Conservation (phyloP, 1,284 basidiomycete genomes). For the Psilocybe mexicana region DNA sequence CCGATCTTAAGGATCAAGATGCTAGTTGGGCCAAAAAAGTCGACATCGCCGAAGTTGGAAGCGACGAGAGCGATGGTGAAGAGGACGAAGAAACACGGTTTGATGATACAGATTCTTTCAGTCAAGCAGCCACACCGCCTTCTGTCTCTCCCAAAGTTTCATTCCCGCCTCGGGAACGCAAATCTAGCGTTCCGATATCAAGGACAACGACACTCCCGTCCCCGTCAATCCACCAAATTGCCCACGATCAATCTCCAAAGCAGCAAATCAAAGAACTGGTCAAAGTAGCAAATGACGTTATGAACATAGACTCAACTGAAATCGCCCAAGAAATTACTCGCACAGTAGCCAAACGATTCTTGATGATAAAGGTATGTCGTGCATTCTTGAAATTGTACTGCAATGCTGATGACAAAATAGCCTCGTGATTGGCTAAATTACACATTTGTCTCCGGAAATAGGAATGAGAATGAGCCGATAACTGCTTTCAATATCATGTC, state of each 20-base stretch:
- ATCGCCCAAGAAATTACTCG: slow-evolving; percentile 81
- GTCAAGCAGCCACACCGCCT: neutral
- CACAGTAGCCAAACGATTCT: slow-evolving; percentile 60
- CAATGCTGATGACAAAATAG: slow-evolving; percentile 36
- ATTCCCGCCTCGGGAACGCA: slow-evolving; percentile 50
- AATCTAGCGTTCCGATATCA: slow-evolving; percentile 58
- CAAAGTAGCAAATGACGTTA: slow-evolving; percentile 54
- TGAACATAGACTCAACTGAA: slow-evolving; percentile 54
- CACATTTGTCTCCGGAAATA: slow-evolving; percentile 66
- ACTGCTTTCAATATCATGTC: slow-evolving; percentile 68
- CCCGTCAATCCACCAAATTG: slow-evolving; percentile 25
- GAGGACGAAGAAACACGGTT: slow-evolving; percentile 24
- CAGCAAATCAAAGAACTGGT: slow-evolving; percentile 64
- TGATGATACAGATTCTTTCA: slow-evolving; percentile 24
- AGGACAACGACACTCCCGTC: slow-evolving; percentile 34
- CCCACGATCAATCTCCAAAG: slow-evolving; percentile 40
- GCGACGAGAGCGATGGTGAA: slow-evolving; percentile 55
- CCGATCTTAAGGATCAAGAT: slow-evolving; percentile 63
- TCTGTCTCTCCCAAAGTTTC: slow-evolving; percentile 20
- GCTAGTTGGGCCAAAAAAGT: slow-evolving; percentile 68
- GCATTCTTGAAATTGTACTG: neutral
- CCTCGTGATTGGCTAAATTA: slow-evolving; percentile 80
- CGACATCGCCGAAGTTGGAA: slow-evolving; percentile 58
- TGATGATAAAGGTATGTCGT: slow-evolving; percentile 61
- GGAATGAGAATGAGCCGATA: slow-evolving; percentile 66